Percentiles rank a stretch among this genome's conserved stretches.
Conservation (phyloP, 1,284 basidiomycete species). For the Marasmius tenuissimus region DNA sequence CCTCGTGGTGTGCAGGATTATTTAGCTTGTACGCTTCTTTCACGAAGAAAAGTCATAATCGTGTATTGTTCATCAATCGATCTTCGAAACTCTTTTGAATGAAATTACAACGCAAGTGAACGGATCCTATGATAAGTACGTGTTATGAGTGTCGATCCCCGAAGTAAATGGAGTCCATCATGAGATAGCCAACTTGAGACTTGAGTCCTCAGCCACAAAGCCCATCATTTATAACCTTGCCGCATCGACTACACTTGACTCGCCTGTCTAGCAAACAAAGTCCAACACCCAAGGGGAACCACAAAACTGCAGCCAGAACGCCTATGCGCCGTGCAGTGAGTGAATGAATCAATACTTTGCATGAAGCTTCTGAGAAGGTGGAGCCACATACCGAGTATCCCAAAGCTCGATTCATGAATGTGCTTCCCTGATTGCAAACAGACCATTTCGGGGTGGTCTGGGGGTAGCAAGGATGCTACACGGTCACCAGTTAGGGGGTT, state of each 20-base stretch:
- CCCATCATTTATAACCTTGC: constrained; percentile 34
- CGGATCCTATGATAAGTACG: too few relatives aligned
- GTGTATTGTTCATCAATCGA: too few relatives aligned
- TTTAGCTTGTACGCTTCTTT: too few relatives aligned
- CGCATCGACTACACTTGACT: constrained; percentile 63
- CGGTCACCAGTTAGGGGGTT: constrained; percentile 16
- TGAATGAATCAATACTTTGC: constrained; percentile 6
- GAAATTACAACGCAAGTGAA: too few relatives aligned
- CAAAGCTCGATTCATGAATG: constrained; percentile 58
- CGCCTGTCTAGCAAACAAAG: constrained; percentile 71
- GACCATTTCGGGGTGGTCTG: constrained; percentile 77
- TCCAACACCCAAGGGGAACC: constrained; percentile 79
- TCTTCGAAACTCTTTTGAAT: too few relatives aligned
- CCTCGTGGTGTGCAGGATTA: too few relatives aligned
- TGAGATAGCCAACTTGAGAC: too few relatives aligned
- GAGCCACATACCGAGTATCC: constrained; percentile 58
- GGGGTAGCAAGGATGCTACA: constrained; percentile 54
- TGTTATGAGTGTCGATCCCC: too few relatives aligned
- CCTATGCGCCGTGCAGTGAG: too few relatives aligned
- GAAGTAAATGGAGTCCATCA: too few relatives aligned
- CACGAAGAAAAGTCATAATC: too few relatives aligned
- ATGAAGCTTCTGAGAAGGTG: background rate
- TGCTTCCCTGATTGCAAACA: constrained; percentile 76
- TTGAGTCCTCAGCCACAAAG: background rate
- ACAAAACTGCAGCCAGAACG: constrained; percentile 72